Evolutionary conservation across 139 green algal species (phyloP), one percentile per base, ranked within the genome.

Genomic region (Mychonastes homosphaera): DNA sequence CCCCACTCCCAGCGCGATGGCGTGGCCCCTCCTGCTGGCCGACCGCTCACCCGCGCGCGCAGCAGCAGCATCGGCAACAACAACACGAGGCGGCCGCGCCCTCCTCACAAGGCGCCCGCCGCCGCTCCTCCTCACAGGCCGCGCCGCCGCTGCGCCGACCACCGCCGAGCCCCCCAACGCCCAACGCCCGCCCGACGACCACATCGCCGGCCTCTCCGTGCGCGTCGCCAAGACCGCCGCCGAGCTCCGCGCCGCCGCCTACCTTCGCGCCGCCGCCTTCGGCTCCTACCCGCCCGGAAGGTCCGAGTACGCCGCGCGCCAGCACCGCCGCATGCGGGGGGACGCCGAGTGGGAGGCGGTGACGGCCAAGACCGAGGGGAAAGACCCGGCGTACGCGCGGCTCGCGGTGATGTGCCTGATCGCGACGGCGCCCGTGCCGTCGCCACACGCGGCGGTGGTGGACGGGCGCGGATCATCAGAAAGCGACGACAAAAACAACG

Each of bases 271-370:
- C 0, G 47, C 65, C 33, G 65, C 56, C 48, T 92, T 92, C 48
- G 79, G 73, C 40, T 53, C 39, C 5, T 83, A 87, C 47, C 76
- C 78, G 2, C 6, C 43, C 12, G 78, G 78, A 45, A 65, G 80
- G 18, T 85, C 70, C 45, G 69, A 85, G 18, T 88, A 73, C 48
- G 74, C 84, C 0, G 53, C 58, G 18, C 67, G 76, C 56, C 62
- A 63, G 9, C 78, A 89, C 61, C 45, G 82, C 6, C 64, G 73
- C n/a, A 90, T 92, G 84, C 88, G 83, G 65, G 72, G 74, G 1
- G 75, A 87, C 44, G 46, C 60, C 0, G 80, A 86, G 29, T 93
- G 84, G 84, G 69, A 85, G 15, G 53, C 55, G 0, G 27, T 92
- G 3, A 81, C 83, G 6, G 38, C 26, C 0, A 86, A 86, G 45